Percentiles rank a stretch among this genome's conserved stretches.
Conservation (phyloP, 768 basidiomycete species). For the Tricholoma terreum region DNA sequence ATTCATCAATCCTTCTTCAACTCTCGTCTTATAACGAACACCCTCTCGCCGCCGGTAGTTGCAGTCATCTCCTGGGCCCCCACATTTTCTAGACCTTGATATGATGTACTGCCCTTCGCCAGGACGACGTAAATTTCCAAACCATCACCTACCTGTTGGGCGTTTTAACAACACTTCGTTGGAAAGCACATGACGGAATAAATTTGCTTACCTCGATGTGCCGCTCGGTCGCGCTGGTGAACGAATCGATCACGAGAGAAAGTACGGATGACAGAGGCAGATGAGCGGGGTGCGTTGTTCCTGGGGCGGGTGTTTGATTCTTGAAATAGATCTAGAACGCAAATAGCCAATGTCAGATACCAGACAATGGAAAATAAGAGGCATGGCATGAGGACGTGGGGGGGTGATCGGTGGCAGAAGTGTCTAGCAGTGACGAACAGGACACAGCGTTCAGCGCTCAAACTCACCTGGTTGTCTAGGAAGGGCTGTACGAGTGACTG, state of each 20-base stretch:
- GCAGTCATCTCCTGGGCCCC: slow-evolving; percentile 64
- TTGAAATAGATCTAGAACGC: slow-evolving; percentile 88
- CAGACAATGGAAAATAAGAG: slow-evolving; percentile 19
- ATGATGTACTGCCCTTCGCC: slow-evolving; percentile 54
- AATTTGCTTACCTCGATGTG: slow-evolving; percentile 81
- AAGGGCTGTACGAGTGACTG: slow-evolving; percentile 94
- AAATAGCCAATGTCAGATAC: slow-evolving; percentile 22
- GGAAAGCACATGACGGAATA: slow-evolving; percentile 7
- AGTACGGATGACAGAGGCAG: slow-evolving; percentile 79
- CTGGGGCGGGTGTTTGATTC: slow-evolving; percentile 81
- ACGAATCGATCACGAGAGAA: slow-evolving; percentile 89
- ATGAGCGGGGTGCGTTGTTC: slow-evolving; percentile 73
- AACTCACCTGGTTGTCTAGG: slow-evolving; percentile 93
- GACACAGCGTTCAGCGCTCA: slow-evolving; percentile 11
- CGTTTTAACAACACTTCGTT: slow-evolving; percentile 10
- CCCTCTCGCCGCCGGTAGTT: slow-evolving; percentile 63
- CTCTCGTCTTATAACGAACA: slow-evolving; percentile 74
- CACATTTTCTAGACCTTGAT: slow-evolving; percentile 55
- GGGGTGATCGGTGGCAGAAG: too few relatives aligned
- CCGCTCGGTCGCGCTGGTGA: slow-evolving; percentile 95
- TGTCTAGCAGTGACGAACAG: slow-evolving; percentile 20
- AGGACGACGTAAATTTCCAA: slow-evolving; percentile 90
- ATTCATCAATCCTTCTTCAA: slow-evolving; percentile 73
- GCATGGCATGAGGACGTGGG: slow-evolving; percentile 16
- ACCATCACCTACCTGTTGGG: slow-evolving; percentile 83